Evolutionary conservation across 2,329 filamentous ascomycete genomes (phyloP), one percentile per base, ranked within the genome.

Genomic region (Venturia effusa): DNA sequence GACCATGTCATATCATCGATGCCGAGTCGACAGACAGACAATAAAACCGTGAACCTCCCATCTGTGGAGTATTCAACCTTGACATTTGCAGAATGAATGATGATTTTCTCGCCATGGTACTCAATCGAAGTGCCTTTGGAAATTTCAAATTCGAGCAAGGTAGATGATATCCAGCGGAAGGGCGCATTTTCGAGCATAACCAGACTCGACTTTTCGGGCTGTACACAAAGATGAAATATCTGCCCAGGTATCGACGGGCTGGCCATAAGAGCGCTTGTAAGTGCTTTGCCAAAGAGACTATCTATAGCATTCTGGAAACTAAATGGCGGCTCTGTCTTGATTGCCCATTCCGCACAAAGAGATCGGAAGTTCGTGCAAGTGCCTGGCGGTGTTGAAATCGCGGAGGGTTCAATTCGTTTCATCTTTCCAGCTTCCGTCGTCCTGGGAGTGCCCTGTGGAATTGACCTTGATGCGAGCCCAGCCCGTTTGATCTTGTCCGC

Each of bases 281-380:
- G 51, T 34, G 51, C 51, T 22, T n/a, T 32, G 17, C 51, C 51
- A 34, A 57, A 57, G 11, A 57, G 51, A 13, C 51, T 30, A 7
- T 57, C 51, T 32, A 57, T 57, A 32, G 51, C 51, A n/a, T 57
- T 57, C 51, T 57, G 30, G 8, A 57, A 34, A 57, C 27, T 57
- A 34, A 57, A 34, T 17, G 51, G 51, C 17, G 30, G 5, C 8
- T 30, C 17, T 57, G 51, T 57, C 0, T 57, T 34, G 51, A 57
- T 57, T 2, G 11, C 51, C 51, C 51, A 57, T 34, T 57, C 51
- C 5, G 15, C 27, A 19, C 51, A 57, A 34, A 34, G 17, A 32
- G 51, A 11, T 34, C n/a, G 15, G 7, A 57, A 57, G 30, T 34
- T 17, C 10, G 27, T n/a, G 51, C 27, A 57, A 17, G 51, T 57